Base-by-base conservation (phyloP, 352 stramenopile species). In the Pythium monospermum region DNA sequence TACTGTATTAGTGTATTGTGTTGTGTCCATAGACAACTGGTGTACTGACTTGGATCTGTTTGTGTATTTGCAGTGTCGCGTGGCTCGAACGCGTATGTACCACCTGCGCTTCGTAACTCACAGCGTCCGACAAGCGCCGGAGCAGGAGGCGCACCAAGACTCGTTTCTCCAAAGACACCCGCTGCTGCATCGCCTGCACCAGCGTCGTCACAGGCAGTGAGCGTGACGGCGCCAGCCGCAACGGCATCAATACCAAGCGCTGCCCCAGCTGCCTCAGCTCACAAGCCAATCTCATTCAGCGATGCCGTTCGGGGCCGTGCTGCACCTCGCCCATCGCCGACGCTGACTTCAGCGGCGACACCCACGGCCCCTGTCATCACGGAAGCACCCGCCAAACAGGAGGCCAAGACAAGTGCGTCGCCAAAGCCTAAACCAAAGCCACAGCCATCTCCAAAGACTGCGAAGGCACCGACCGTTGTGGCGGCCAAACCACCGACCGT, bases 271-370 rank as follows among this genome's bases (percentile, higher is more conserved):
- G 4, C 38, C 6, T 5, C 40, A 1, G 4, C 50, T 42, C 48
- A 59, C 30, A 87, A 85, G 52, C 75, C 78, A 8, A 65, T 86
- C 13, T 87, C 78, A 0, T 89, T 89, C 27, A 89, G 78, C 21
- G 78, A 89, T 52, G 73, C 76, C 0, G 74, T 89, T 10, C 83
- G 62, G 15, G 78, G 78, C 8, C 65, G 73, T 31, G 44, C 64
- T 18, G 46, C 63, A 11, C 31, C 58, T 39, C 23, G 48, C 18
- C 39, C 54, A 2, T 49, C 40, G 13, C 26, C 28, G 2, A 44
- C 46, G 4, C 12, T 53, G 13, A 49, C 26, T 46, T 22, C 39
- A 18, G 42, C 32, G 21, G 25, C 42, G 25, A 7, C 53, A 23
- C 44, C 53, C 7, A 22, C 40, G 26, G 10, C 32, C 8, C 36